Percentiles rank a stretch among this genome's conserved stretches.
Conservation (phyloP, 2,329 filamentous ascomycete species). For the Lasiodiplodia citricola region DNA sequence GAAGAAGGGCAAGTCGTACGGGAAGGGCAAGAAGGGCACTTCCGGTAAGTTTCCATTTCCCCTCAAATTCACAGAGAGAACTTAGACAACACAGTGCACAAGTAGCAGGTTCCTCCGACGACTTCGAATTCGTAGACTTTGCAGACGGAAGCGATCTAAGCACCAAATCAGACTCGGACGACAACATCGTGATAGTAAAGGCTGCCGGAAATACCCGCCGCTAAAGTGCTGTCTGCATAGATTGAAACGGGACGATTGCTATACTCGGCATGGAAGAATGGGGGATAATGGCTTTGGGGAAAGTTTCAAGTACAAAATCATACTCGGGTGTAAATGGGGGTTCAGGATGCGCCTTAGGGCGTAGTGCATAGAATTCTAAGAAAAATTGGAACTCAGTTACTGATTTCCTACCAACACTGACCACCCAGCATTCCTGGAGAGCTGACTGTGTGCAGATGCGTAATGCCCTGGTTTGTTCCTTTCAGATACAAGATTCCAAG, state of each 20-base stretch:
- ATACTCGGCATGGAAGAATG: background rate
- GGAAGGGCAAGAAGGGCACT: constrained; percentile 13
- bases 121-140: background rate
- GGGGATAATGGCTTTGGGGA: background rate
- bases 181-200: background rate
- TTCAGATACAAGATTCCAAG: too few species aligned
- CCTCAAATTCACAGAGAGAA: background rate
- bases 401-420: constrained; percentile 2
- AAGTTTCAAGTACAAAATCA: background rate
- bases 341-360: background rate
- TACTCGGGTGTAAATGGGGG: background rate
- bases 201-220: background rate
- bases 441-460: background rate
- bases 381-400: background rate
- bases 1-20: constrained; percentile 22
- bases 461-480: background rate
- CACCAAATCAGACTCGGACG: background rate
- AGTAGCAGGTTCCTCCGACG: background rate
- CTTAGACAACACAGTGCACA: background rate
- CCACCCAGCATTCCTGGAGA: background rate
- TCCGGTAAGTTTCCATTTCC: background rate
- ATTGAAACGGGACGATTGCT: background rate
- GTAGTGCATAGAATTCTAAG: background rate
- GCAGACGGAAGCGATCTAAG: background rate
- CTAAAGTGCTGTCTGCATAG: background rate